phyloP scores from a whole-genome alignment of 352 stramenopile species.

The Pythium guiyangense region DNA sequence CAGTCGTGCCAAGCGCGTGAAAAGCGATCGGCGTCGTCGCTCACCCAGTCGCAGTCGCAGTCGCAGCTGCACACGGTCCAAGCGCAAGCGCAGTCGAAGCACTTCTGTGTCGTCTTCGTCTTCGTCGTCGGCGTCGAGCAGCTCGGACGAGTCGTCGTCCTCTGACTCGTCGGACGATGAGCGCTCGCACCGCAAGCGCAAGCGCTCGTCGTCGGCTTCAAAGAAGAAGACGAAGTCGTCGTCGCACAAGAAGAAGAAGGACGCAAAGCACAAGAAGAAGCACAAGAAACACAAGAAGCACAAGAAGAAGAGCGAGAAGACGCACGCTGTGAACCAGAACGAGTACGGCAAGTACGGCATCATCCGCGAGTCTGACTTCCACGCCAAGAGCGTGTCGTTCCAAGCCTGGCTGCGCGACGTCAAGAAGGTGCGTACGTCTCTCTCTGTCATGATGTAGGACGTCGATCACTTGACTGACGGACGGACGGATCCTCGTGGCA shows the following conservation, averaged over 20 bases:
- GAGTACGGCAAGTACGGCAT: conserved; percentile 97
- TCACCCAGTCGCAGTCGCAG: conserved; percentile 12
- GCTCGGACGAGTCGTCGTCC: conserved; percentile 11
- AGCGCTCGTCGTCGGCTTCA: conserved; percentile 17
- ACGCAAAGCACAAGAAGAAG: conserved; percentile 18
- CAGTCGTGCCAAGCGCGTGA: neutral
- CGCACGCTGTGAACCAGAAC: conserved; percentile 80
- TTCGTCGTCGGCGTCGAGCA: conserved; percentile 12
- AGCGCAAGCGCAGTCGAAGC: neutral
- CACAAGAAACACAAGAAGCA: conserved; percentile 21
- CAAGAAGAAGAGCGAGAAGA: conserved; percentile 15
- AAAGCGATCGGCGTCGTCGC: neutral
- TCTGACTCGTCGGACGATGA: conserved; percentile 23
- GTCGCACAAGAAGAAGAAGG: conserved; percentile 24
- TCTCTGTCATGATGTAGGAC: too few relatives aligned
- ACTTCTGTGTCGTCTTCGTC: conserved; percentile 26
- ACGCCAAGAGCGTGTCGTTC: conserved; percentile 89
- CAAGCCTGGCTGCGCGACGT: conserved; percentile 93
- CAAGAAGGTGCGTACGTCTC: conserved; percentile 79
- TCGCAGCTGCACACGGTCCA: conserved; percentile 7
- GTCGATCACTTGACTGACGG: too few relatives aligned
- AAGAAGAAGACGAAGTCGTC: conserved; percentile 22
- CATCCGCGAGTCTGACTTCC: conserved; percentile 90
- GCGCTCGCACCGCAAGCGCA: conserved; percentile 6
- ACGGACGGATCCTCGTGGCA: conserved; percentile 13